Evolutionary conservation across 108 stramenopile species (phyloP), one percentile per base, ranked within the genome.

Genomic region (Aurantiochytrium sp.): DNA sequence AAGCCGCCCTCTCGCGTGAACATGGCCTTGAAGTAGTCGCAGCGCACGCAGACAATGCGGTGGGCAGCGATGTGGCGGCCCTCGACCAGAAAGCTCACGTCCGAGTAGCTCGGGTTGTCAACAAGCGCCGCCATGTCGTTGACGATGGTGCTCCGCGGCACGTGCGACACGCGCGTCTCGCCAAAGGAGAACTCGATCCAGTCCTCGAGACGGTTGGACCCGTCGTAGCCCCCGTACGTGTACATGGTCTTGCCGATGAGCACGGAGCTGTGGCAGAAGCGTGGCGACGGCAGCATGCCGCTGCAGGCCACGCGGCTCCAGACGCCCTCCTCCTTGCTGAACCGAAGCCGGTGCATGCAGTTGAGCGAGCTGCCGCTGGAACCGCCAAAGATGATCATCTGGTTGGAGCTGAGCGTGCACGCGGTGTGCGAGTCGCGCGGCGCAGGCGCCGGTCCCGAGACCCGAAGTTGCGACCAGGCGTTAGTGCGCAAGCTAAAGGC

Each of bases 141-240:
- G 31, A 96, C 85, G 8, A 98, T 68, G 0, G 98, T 94, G 30
- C 95, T 93, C 48, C 93, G 91, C 19, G 96, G 96, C 2, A 97
- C 92, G 48, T 94, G 92, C 53, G 93, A 94, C 55, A 88, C 90
- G 32, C 92, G 86, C 52, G 93, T 92, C 55, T 94, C 90, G 21
- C 73, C 73, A 24, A 81, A 81, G 39, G 42, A 48, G 12, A 41
- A 90, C 89, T 95, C 92, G 42, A 97, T 90, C 86, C 97, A 97
- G 69, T 99, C 98, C 89, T 97, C 97, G 32, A 99, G 45, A 1
- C 73, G 92, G 87, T 93, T 93, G 4, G 94, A 87, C 4, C 98
- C 97, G 88, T 97, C 96, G 87, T 98, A 98, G 0, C 98, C 98
- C 34, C 98, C 98, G 90, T 97, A 97, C 21, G 96, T 89, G 87